Percentiles rank a stretch among this genome's conserved stretches.
These are phyloP conservation scores for Hygrophorus russula DNA, from an alignment of 768 basidiomycete species.

Conservation along the genomic window DNA sequence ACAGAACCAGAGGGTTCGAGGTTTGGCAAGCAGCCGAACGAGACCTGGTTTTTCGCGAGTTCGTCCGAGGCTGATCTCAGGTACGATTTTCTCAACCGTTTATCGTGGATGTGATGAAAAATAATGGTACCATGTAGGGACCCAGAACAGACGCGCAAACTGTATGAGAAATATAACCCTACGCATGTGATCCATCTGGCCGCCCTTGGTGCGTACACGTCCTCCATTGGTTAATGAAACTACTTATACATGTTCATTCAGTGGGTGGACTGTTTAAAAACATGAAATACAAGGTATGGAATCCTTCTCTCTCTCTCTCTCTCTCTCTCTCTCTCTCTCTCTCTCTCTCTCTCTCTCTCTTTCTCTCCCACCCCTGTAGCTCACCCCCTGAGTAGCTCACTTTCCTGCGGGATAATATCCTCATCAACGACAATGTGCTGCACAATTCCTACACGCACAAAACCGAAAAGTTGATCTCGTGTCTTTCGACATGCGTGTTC, in stretches of 20 bases:
- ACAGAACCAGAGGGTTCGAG: constrained; percentile 67
- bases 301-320: background rate
- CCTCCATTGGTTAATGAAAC: background rate
- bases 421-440: constrained; percentile 93
- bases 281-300: constrained; percentile 79
- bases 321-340: background rate
- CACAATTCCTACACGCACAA: constrained; percentile 58
- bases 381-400: constrained; percentile 41
- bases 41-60: constrained; percentile 79
- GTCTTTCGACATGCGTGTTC: constrained; percentile 95
- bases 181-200: constrained; percentile 97
- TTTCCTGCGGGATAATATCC: constrained; percentile 88
- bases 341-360: background rate
- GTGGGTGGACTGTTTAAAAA: constrained; percentile 95
- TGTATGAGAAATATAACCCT: constrained; percentile 88
- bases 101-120: constrained; percentile 4
- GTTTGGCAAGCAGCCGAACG: constrained; percentile 66
- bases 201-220: constrained; percentile 58
- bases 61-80: constrained; percentile 78
- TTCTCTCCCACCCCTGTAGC: background rate
- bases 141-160: constrained; percentile 48
- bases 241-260: constrained; percentile 17
- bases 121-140: constrained; percentile 37
- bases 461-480: constrained; percentile 78
- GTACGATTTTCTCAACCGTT: constrained; percentile 24